A percentile compares a stretch with the other conserved stretches of the same genome.
These are phyloP conservation scores for Penicillium sp. DNA, from an alignment of 2,329 filamentous ascomycete species.

Conservation along the genomic window DNA sequence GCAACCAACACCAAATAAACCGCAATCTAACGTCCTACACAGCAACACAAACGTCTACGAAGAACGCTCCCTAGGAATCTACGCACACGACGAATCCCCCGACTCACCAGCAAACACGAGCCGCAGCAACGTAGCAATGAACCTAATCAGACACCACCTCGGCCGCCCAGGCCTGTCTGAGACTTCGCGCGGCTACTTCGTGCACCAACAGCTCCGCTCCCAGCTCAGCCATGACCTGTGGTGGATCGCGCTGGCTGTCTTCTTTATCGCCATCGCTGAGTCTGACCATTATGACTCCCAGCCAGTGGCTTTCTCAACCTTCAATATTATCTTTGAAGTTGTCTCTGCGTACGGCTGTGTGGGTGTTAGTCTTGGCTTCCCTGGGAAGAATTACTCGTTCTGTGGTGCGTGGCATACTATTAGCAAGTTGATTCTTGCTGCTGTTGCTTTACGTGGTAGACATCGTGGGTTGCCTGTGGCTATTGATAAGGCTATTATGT, in stretches of 20 bases:
- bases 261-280: slow-evolving; percentile 62
- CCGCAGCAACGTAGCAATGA: slow-evolving; percentile 24
- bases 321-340: slow-evolving; percentile 55
- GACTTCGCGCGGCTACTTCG: slow-evolving; percentile 47
- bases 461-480: slow-evolving; percentile 58
- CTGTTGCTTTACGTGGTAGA: slow-evolving; percentile 57
- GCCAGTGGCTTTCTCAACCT: slow-evolving; percentile 55
- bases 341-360: slow-evolving; percentile 59
- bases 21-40: slow-evolving; percentile 1
- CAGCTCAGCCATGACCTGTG: slow-evolving; percentile 67
- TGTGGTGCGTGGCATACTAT: slow-evolving; percentile 53
- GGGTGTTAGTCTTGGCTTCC: slow-evolving; percentile 59
- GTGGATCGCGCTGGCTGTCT: slow-evolving; percentile 61
- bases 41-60: slow-evolving; percentile 71
- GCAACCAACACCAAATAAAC: neutral
- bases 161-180: slow-evolving; percentile 25
- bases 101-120: slow-evolving; percentile 18
- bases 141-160: slow-evolving; percentile 28
- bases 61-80: slow-evolving; percentile 60
- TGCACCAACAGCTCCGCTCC: slow-evolving; percentile 59
- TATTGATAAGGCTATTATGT: slow-evolving; percentile 52
- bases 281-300: slow-evolving; percentile 53
- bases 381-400: slow-evolving; percentile 55
- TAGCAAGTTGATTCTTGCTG: slow-evolving; percentile 58
- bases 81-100: slow-evolving; percentile 32